Base-by-base conservation (phyloP, 2,329 filamentous ascomycete species). In the Zasmidium angulare region DNA sequence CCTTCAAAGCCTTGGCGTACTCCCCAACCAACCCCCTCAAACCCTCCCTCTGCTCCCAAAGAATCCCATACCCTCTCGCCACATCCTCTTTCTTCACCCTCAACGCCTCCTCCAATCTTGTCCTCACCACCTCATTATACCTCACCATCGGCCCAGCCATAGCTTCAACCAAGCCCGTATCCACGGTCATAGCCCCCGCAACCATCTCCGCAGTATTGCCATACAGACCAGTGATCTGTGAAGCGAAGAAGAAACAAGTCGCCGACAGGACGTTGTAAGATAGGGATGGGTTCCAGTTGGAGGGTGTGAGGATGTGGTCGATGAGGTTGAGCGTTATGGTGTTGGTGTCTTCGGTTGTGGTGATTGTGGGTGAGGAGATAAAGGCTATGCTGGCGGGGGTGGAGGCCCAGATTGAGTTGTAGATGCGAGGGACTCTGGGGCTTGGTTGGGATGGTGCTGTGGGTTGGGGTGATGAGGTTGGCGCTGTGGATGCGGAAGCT, bases 181-280 rank as follows among this genome's bases (percentile, higher is more conserved):
- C 60, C 6, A 24, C n/a, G 19, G 55, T 55, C 14, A 62, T 58
- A 2, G 56, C 52, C 24, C 12, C 40, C 3, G 61, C 56, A 17
- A 63, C 58, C 2, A 55, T 57, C 12, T 52, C 56, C 4, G 60
- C 43, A 12, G 53, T 49, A 20, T 58, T 59, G 7, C 23, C 21
- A 6, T 53, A 7, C 20, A 59, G 55, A 2, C 52, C 62, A 6
- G 55, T 55, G 3, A 66, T 14, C 21, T 48, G 46, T n/a, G 55
- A 58, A 14, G 64, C 64, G 47, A 66, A 62, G 24, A 60, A 60
- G 50, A 66, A 64, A 46, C 64, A 64, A 3, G 58, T 55, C 14
- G 64, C 58, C 17, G 50, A 55, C 1, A 66, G 56, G 23, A 61
- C 58, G 29, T 64, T 66, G 14, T 55, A 46, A 11, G 56, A 61